Evolutionary conservation across 1,284 basidiomycete species (phyloP).

Genomic region (Anthracocystis setariae): DNA sequence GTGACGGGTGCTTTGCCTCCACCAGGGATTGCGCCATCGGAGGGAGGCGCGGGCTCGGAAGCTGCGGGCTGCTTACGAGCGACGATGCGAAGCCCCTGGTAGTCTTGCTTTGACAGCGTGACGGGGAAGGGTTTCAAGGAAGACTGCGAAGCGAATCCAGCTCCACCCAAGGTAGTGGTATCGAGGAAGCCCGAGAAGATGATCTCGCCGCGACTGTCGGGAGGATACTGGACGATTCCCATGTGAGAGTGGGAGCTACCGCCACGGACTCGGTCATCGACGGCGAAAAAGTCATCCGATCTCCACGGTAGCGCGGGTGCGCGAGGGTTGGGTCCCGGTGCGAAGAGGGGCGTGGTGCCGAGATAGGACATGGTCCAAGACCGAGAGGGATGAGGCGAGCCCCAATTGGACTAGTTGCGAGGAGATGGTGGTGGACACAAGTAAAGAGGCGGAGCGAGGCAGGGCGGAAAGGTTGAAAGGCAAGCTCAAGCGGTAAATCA

Average conservation of each 20-base stretch:
- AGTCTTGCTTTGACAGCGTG: conserved; percentile 27
- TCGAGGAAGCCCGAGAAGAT: conserved; percentile 63
- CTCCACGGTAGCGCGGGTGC: conserved; percentile 43
- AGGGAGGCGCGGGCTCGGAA: conserved; percentile 16
- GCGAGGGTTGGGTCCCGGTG: conserved; percentile 34
- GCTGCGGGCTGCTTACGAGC: conserved; percentile 27
- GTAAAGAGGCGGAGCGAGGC: too few species aligned
- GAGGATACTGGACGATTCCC: conserved; percentile 55
- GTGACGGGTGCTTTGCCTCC: conserved; percentile 50
- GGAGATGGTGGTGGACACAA: too few species aligned
- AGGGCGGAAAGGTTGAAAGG: neutral
- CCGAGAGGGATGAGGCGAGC: neutral
- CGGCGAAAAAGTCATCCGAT: conserved; percentile 66
- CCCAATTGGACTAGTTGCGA: too few species aligned
- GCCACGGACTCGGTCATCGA: conserved; percentile 70
- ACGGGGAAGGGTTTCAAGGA: conserved; percentile 53
- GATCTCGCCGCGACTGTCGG: conserved; percentile 35
- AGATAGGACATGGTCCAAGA: conserved; percentile 30
- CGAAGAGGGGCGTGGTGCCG: conserved; percentile 39
- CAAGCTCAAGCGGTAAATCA: too few species aligned
- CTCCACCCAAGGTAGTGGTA: conserved; percentile 70
- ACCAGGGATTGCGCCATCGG: conserved; percentile 17
- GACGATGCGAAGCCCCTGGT: conserved; percentile 37
- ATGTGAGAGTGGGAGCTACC: conserved; percentile 69
- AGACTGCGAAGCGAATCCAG: conserved; percentile 71